phyloP scores from a whole-genome alignment of 2,329 filamentous ascomycete genomes.

The Nigrospora osmanthi region DNA sequence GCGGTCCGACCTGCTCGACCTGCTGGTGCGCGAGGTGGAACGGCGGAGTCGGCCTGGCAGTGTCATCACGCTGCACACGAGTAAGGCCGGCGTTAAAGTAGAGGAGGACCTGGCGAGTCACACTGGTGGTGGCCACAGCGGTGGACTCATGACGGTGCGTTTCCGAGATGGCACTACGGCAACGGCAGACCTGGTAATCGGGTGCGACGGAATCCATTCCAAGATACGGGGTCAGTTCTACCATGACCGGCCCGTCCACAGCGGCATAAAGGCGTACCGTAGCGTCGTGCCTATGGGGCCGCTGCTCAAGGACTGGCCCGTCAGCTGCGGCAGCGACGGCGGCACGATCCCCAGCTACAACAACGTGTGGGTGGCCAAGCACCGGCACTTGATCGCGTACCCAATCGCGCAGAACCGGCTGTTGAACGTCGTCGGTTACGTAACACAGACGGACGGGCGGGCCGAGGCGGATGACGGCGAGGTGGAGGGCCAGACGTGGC shows the following conservation, averaged over 20 bases:
- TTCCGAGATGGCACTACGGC: constrained; percentile 16
- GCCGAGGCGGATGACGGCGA: not conserved
- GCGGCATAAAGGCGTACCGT: constrained; percentile 15
- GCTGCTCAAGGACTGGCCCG: constrained; percentile 11
- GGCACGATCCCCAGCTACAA: constrained; percentile 8
- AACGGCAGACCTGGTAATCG: constrained; percentile 19
- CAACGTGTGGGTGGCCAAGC: constrained; percentile 21
- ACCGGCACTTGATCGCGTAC: constrained; percentile 26
- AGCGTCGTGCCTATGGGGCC: constrained; percentile 10
- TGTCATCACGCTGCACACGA: constrained; percentile 17
- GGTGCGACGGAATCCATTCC: constrained; percentile 24
- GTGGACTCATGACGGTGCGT: constrained; percentile 6
- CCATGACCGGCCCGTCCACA: constrained; percentile 11
- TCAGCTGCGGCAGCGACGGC: constrained; percentile 5
- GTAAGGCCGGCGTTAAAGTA: constrained; percentile 13
- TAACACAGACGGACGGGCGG: constrained; percentile 11
- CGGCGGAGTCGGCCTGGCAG: constrained; percentile 7
- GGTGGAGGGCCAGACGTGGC: not conserved
- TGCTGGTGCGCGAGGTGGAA: constrained; percentile 8
- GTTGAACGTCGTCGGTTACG: constrained; percentile 28
- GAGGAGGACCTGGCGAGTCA: too few species aligned
- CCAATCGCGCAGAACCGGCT: constrained; percentile 23
- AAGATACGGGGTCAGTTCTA: constrained; percentile 14
- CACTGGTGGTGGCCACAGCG: not conserved
- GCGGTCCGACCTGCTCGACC: constrained; percentile 16